phyloP scores from a whole-genome alignment of 1,284 basidiomycete genomes.

The Lentinula novae-zelandiae region DNA sequence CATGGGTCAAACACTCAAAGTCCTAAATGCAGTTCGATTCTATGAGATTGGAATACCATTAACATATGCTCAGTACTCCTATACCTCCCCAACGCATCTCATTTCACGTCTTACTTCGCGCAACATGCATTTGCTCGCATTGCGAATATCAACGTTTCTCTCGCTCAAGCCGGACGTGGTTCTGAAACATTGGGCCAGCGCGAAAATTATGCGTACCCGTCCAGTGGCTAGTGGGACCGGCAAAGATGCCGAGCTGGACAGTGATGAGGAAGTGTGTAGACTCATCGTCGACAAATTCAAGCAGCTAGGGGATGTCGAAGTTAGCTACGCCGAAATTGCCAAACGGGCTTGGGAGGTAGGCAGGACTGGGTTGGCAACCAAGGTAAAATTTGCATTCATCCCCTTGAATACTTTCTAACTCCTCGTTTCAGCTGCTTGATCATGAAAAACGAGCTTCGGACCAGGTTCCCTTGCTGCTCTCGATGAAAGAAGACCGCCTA shows the following conservation, averaged over 20 bases:
- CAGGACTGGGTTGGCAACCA: slow-evolving; percentile 81
- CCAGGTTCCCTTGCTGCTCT: slow-evolving; percentile 88
- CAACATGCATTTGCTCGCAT: slow-evolving; percentile 87
- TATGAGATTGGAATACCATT: slow-evolving; percentile 94
- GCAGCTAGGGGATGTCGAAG: slow-evolving; percentile 62
- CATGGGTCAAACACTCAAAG: slow-evolving; percentile 90
- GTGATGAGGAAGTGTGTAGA: slow-evolving; percentile 77
- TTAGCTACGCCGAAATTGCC: slow-evolving; percentile 95
- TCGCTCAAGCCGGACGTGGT: slow-evolving; percentile 83
- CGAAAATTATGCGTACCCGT: slow-evolving; percentile 80
- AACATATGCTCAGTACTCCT: slow-evolving; percentile 83
- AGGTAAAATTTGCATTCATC: slow-evolving; percentile 44
- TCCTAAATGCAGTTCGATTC: slow-evolving; percentile 90
- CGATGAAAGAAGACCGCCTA: slow-evolving; percentile 92
- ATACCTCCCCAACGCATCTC: slow-evolving; percentile 75
- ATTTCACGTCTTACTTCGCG: slow-evolving; percentile 83
- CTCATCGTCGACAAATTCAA: slow-evolving; percentile 88
- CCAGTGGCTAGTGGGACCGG: slow-evolving; percentile 47
- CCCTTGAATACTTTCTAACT: not conserved
- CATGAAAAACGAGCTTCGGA: slow-evolving; percentile 88
- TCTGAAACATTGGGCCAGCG: slow-evolving; percentile 93
- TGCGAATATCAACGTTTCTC: slow-evolving; percentile 87
- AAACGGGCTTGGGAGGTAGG: slow-evolving; percentile 93
- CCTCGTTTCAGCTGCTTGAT: slow-evolving; percentile 71
- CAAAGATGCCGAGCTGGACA: slow-evolving; percentile 51